Percentiles rank a stretch among this genome's conserved stretches.
phyloP scores from a whole-genome alignment of 371 early-diverging fungal genomes.

The Funneliformis caledonium region DNA sequence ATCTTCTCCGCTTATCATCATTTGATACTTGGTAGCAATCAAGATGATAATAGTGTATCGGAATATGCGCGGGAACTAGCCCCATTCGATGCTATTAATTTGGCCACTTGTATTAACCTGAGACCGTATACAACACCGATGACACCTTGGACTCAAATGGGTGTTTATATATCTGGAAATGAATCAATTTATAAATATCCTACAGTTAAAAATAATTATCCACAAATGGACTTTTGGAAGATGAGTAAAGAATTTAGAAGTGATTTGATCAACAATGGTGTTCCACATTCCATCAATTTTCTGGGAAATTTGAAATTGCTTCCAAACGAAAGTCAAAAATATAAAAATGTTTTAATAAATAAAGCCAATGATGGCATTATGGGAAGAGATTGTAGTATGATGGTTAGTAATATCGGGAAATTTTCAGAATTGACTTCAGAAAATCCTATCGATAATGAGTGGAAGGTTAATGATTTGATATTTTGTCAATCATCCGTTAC shows the following conservation, averaged over 20 bases:
- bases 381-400: neutral
- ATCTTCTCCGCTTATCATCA: slow-evolving; percentile 18
- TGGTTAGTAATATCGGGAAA: neutral
- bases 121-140: neutral
- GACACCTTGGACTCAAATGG: neutral
- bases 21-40: neutral
- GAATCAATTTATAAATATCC: neutral
- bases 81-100: neutral
- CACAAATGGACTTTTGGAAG: too few relatives aligned
- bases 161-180: neutral
- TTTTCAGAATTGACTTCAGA: neutral
- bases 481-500: slow-evolving; percentile 7
- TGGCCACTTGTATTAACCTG: neutral
- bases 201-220: too few relatives aligned
- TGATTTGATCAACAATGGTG: too few relatives aligned
- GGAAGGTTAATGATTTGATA: slow-evolving; percentile 9
- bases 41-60: neutral
- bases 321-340: neutral
- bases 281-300: neutral
- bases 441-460: neutral
- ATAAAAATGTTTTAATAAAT: neutral
- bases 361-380: neutral
- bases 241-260: too few relatives aligned
- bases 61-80: neutral
- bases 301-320: neutral